phyloP scores from a whole-genome alignment of 805 yeast genomes.

The Candida ovalis region DNA sequence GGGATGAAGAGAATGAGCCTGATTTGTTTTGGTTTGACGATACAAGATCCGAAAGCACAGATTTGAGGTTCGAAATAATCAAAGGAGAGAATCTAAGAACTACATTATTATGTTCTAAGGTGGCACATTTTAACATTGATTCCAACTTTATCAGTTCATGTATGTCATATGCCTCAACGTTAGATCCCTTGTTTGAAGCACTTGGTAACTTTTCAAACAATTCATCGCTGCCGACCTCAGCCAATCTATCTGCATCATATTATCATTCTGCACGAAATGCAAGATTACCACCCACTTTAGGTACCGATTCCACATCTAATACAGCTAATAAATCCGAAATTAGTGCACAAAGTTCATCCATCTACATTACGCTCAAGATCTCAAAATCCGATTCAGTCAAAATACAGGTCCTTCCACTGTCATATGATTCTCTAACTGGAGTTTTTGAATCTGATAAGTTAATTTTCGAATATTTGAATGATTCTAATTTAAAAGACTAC shows the following conservation, averaged over 20 bases:
- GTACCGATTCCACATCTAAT: neutral
- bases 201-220: neutral
- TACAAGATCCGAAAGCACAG: constrained; percentile 36
- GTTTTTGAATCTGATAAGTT: constrained; percentile 34
- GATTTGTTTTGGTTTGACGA: constrained; percentile 26
- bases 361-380: constrained; percentile 27
- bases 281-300: neutral
- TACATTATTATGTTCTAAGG: constrained; percentile 43
- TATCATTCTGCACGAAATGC: neutral
- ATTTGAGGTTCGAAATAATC: constrained; percentile 50
- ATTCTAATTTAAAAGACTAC: constrained; percentile 1
- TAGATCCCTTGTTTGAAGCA: constrained; percentile 16
- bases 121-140: constrained; percentile 27
- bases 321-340: constrained; percentile 19
- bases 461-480: constrained; percentile 17
- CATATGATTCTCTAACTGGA: constrained; percentile 35
- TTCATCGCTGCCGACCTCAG: neutral
- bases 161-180: constrained; percentile 5
- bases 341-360: constrained; percentile 38
- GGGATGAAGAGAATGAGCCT: constrained; percentile 15
- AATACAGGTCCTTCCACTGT: constrained; percentile 39
- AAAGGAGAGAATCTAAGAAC: constrained; percentile 24
- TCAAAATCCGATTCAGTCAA: constrained; percentile 20
- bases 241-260: neutral
- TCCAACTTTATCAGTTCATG: constrained; percentile 3